Conservation (phyloP, 208 protist genomes). For the Trypanosoma avium region DNA sequence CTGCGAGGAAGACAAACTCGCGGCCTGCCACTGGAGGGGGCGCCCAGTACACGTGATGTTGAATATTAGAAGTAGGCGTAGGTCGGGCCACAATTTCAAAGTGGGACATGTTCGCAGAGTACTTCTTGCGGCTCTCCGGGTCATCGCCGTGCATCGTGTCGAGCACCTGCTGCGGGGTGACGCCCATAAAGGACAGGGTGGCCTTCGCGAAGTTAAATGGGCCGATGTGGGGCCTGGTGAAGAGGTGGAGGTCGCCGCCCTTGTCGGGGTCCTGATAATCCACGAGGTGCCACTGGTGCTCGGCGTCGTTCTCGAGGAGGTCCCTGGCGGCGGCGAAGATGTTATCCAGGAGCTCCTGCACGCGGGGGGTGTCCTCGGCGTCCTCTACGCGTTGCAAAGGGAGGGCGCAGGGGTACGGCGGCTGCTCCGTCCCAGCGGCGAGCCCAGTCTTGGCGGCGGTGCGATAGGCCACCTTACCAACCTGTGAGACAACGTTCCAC, state of each 20-base stretch:
- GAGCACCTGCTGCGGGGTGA: conserved; percentile 54
- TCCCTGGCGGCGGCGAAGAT: conserved; percentile 58
- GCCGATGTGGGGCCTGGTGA: conserved; percentile 67
- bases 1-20: conserved; percentile 72
- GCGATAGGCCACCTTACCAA: conserved; percentile 75
- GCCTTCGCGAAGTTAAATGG: conserved; percentile 80
- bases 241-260: conserved; percentile 73
- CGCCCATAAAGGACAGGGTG: conserved; percentile 57
- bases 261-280: conserved; percentile 66
- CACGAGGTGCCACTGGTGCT: conserved; percentile 61
- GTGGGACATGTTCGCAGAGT: conserved; percentile 54
- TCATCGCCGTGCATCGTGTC: conserved; percentile 63
- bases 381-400: conserved; percentile 61
- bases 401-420: conserved; percentile 83
- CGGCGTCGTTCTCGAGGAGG: conserved; percentile 51
- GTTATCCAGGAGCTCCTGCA: conserved; percentile 55
- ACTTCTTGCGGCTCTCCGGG: conserved; percentile 48
- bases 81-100: conserved; percentile 58
- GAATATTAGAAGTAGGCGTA: conserved; percentile 39
- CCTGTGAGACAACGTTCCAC: conserved; percentile 63
- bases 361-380: conserved; percentile 35
- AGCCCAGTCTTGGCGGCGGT: conserved; percentile 75
- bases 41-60: conserved; percentile 68
- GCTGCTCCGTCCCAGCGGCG: conserved; percentile 68
- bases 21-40: conserved; percentile 69